Evolutionary conservation across 2,329 filamentous ascomycete species (phyloP), one percentile per base, ranked within the genome.

Genomic region (Didymella sp.): DNA sequence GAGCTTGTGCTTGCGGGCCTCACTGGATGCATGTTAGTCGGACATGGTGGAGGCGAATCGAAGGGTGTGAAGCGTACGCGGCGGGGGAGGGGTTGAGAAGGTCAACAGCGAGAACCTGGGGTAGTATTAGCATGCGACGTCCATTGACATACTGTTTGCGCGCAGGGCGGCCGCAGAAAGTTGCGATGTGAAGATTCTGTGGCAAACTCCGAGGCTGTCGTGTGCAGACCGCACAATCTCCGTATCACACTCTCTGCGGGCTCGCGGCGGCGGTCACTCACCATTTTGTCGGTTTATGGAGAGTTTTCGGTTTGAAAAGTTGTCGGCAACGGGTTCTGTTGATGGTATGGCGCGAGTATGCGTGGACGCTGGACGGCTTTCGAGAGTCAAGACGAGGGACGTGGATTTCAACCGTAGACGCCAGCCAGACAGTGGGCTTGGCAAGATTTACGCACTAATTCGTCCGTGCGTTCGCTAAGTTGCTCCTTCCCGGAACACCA

Each of bases 1-100:
- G 82, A 99, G 92, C 92, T 99, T 99, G 91, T 99, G 95, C 91
- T 98, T 98, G 86, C 92, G 92, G 79, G 92, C 92, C 90, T 99
- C 95, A 82, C 72, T 75, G 58, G 43, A 62, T 41, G 51, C 43
- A 43, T 60, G 67, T 75, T 72, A 75, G 73, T 64, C 62, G 56
- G 37, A 47, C 42, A 47, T 53, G 59, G 53, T 49, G 43, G 52
- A 31, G 52, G 62, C 59, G 42, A 45, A 28, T 58, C 56, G 59
- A 51, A 30, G 44, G 60, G 38, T 43, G 42, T 45, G 47, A 60
- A 60, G 61, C 72, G 68, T 75, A 75, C 71, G 94, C 89, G 83
- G 92, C 91, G 84, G 94, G 90, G 80, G 90, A 91, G 80, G 95
- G 95, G 92, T 99, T 98, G 84, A 99, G 90, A 78, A 99, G 93